phyloP scores from a whole-genome alignment of 768 basidiomycete species.

The Guyanaporus albipodus region DNA sequence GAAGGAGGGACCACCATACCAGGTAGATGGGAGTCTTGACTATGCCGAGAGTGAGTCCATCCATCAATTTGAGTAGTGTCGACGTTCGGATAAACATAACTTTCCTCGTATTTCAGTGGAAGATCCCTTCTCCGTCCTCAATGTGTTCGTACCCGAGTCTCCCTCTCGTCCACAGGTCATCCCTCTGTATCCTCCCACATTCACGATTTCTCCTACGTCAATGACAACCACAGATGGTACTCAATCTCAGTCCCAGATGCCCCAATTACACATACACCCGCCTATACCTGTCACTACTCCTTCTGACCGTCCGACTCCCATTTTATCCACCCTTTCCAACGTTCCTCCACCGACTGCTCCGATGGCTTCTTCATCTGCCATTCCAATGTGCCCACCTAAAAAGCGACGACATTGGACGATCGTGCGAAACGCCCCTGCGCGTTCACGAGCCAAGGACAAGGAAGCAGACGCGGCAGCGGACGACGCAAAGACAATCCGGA shows the following conservation, averaged over 20 bases:
- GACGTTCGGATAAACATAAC: background rate
- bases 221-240: background rate
- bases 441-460: constrained; percentile 48
- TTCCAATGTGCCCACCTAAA: constrained; percentile 2
- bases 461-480: constrained; percentile 41
- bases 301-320: constrained; percentile 12
- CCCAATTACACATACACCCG: constrained; percentile 16
- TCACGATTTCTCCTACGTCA: constrained; percentile 18
- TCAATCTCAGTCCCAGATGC: background rate
- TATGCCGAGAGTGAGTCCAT: constrained; percentile 58
- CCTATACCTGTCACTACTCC: constrained; percentile 30
- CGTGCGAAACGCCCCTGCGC: constrained; percentile 45
- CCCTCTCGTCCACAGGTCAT: constrained; percentile 51
- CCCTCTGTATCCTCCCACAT: constrained; percentile 49
- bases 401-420: constrained; percentile 62
- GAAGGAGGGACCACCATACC: constrained; percentile 66
- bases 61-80: background rate
- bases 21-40: constrained; percentile 75
- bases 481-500: constrained; percentile 39
- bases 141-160: constrained; percentile 56
- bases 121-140: constrained; percentile 70
- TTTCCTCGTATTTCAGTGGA: constrained; percentile 49
- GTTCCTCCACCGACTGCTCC: background rate
- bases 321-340: constrained; percentile 14
- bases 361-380: background rate